Conservation (phyloP, 1,284 basidiomycete species). For the Microstroma glucosiphilum region DNA sequence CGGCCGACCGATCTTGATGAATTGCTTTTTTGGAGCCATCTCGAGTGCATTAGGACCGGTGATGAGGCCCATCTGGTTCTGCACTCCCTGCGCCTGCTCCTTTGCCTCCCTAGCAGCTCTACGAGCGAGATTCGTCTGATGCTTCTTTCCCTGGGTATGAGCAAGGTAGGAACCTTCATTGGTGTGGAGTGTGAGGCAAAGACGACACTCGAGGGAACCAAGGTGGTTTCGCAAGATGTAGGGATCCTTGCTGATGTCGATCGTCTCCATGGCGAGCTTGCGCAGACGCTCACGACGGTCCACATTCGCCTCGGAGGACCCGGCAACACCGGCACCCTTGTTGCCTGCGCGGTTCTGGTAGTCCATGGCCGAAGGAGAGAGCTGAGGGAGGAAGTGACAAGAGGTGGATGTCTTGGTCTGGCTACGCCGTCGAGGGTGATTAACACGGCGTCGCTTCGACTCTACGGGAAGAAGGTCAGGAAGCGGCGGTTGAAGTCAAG, state of each 20-base stretch:
- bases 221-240: constrained; percentile 98
- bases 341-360: constrained; percentile 50
- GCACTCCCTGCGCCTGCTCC: constrained; percentile 54
- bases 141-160: constrained; percentile 98
- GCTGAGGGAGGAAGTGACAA: background rate
- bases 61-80: constrained; percentile 16
- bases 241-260: constrained; percentile 63
- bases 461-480: no score
- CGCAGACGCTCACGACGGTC: constrained; percentile 88
- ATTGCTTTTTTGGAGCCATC: constrained; percentile 52
- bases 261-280: constrained; percentile 64
- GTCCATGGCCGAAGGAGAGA: constrained; percentile 22
- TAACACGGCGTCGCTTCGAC: no score
- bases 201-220: constrained; percentile 90
- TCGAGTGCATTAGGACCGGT: constrained; percentile 13
- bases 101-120: constrained; percentile 92
- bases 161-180: constrained; percentile 99
- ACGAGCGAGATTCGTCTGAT: constrained; percentile 94
- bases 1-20: constrained; percentile 93
- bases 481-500: no score
- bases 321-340: constrained; percentile 56
- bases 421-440: no score
- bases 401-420: background rate
- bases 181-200: constrained; percentile 94
- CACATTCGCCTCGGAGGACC: constrained; percentile 85